phyloP scores from a whole-genome alignment of 805 yeast genomes.

The Wickerhamiella vanderwaltii region DNA sequence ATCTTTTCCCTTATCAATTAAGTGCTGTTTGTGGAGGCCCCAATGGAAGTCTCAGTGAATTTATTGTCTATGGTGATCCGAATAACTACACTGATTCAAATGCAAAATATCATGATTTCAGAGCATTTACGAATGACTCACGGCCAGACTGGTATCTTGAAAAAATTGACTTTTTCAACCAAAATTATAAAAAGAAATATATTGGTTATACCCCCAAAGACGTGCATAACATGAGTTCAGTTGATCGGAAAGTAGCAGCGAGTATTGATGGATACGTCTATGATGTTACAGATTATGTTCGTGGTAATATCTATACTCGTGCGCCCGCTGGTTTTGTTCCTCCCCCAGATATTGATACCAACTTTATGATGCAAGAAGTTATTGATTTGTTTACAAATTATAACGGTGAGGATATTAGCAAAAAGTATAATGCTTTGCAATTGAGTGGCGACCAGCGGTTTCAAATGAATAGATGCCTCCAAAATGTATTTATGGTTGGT shows the following conservation, averaged over 20 bases:
- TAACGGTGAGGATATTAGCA: constrained; percentile 29
- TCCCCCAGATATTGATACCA: constrained; percentile 21
- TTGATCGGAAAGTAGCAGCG: constrained; percentile 23
- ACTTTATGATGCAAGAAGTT: constrained; percentile 26
- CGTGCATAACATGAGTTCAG: constrained; percentile 21
- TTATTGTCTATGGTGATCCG: constrained; percentile 25
- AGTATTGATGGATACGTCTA: constrained; percentile 29
- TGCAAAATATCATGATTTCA: constrained; percentile 32
- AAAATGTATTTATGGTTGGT: constrained; percentile 32
- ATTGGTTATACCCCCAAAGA: constrained; percentile 29
- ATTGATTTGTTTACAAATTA: constrained; percentile 27
- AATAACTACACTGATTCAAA: constrained; percentile 30
- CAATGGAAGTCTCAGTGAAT: constrained; percentile 23
- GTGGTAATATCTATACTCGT: constrained; percentile 26
- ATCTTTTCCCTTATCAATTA: constrained; percentile 31
- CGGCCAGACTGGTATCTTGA: constrained; percentile 34
- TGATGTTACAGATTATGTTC: constrained; percentile 29
- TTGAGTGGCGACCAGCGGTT: constrained; percentile 19
- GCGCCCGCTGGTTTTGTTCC: constrained; percentile 23
- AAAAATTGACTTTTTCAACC: constrained; percentile 28
- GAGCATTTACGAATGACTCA: constrained; percentile 29
- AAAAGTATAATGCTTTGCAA: constrained; percentile 21
- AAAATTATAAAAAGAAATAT: constrained; percentile 28
- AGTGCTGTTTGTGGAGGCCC: constrained; percentile 31
- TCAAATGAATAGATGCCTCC: constrained; percentile 28